Conservation (phyloP, 106 monocot genomes). For the Agapanthus africanus region DNA sequence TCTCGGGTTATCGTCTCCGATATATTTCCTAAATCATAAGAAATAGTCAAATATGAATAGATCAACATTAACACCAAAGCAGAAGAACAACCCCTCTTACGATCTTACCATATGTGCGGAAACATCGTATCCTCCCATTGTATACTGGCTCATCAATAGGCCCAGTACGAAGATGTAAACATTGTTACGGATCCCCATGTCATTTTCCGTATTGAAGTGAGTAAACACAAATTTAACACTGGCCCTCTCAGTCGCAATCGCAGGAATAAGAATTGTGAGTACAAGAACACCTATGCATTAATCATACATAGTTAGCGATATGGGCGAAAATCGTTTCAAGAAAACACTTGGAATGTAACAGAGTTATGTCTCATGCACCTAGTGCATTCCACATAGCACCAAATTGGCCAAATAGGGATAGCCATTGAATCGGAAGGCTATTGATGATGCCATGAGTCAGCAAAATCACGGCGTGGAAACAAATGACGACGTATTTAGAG, state of each 20-base stretch:
- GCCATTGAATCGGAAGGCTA: conserved; percentile 19
- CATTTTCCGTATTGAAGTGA: conserved; percentile 34
- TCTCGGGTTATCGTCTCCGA: too few relatives aligned
- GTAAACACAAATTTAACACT: conserved; percentile 28
- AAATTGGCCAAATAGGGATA: conserved; percentile 24
- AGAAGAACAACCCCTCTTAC: too few relatives aligned
- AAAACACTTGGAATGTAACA: background rate
- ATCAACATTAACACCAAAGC: too few relatives aligned
- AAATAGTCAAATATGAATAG: too few relatives aligned
- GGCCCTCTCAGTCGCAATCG: conserved; percentile 20
- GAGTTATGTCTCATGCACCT: background rate
- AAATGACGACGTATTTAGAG: conserved; percentile 30
- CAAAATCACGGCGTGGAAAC: conserved; percentile 19
- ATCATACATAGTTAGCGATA: too few relatives aligned
- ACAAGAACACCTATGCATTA: conserved; percentile 23
- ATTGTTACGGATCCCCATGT: conserved; percentile 22
- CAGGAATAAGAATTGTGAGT: conserved; percentile 28
- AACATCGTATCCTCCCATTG: conserved; percentile 21
- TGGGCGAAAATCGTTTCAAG: background rate
- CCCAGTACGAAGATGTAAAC: conserved; percentile 30
- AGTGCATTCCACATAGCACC: conserved; percentile 24
- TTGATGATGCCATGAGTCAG: conserved; percentile 25
- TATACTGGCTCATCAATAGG: conserved; percentile 35
- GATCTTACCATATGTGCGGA: conserved; percentile 26
- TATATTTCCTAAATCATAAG: too few relatives aligned